A percentile compares a stretch with the other conserved stretches of the same genome.
Conservation (phyloP, 2,329 filamentous ascomycete genomes). For the Fusarium siculi region DNA sequence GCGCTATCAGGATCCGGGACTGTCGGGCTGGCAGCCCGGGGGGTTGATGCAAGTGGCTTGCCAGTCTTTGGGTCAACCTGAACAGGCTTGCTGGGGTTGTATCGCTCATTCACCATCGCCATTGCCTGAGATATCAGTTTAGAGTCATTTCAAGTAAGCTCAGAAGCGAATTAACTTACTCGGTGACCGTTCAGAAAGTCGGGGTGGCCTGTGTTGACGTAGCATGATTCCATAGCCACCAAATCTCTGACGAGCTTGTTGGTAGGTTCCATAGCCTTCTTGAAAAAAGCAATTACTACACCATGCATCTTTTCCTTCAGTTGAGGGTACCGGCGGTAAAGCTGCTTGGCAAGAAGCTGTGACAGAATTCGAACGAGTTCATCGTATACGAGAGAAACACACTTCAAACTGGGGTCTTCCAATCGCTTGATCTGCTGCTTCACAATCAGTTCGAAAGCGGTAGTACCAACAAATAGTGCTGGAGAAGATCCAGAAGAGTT, state of each 20-base stretch:
- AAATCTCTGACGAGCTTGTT: slow-evolving; percentile 96
- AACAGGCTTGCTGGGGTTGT: slow-evolving; percentile 82
- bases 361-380: slow-evolving; percentile 95
- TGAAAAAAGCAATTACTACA: slow-evolving; percentile 95
- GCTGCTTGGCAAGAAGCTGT: slow-evolving; percentile 85
- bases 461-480: slow-evolving; percentile 95
- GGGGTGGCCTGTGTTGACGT: slow-evolving; percentile 98
- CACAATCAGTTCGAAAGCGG: slow-evolving; percentile 97
- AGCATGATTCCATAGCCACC: slow-evolving; percentile 94
- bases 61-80: slow-evolving; percentile 99
- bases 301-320: slow-evolving; percentile 97
- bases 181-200: slow-evolving; percentile 97
- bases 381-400: slow-evolving; percentile 96
- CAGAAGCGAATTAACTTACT: slow-evolving; percentile 57
- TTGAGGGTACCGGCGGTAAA: slow-evolving; percentile 92
- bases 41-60: slow-evolving; percentile 80
- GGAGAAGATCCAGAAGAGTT: slow-evolving; percentile 99
- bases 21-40: slow-evolving; percentile 81
- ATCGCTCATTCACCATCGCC: slow-evolving; percentile 96
- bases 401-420: slow-evolving; percentile 97
- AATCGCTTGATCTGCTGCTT: slow-evolving; percentile 98
- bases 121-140: slow-evolving; percentile 73
- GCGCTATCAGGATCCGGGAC: slow-evolving; percentile 62
- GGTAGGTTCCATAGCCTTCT: slow-evolving; percentile 97
- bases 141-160: background rate